Conservation (phyloP, 2,329 filamentous ascomycete genomes). For the Fusarium protoensiforme region DNA sequence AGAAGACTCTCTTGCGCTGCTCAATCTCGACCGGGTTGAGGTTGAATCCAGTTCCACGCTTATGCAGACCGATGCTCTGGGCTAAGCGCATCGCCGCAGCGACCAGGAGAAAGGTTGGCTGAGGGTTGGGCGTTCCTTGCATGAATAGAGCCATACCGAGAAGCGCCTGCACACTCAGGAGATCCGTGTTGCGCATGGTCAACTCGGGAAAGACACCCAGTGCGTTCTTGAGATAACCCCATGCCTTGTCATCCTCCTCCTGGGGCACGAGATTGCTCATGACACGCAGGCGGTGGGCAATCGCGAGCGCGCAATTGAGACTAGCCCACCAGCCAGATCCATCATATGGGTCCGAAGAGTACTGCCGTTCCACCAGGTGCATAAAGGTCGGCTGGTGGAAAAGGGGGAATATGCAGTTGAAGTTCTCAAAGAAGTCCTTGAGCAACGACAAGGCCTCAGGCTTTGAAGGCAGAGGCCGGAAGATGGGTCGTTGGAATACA, state of each 20-base stretch:
- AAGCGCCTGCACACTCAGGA: constrained; percentile 93
- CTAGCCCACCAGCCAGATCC: constrained; percentile 99
- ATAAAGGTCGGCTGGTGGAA: constrained; percentile 99
- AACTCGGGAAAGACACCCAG: constrained; percentile 93
- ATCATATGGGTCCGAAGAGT: constrained; percentile 91
- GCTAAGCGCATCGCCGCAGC: constrained; percentile 90
- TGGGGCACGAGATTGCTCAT: constrained; percentile 94
- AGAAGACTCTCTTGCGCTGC: constrained; percentile 77
- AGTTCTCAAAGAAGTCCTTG: constrained; percentile 96
- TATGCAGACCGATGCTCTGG: constrained; percentile 95
- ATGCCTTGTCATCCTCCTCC: constrained; percentile 93
- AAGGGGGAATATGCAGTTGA: constrained; percentile 98
- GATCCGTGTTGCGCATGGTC: constrained; percentile 94
- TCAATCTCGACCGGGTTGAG: constrained; percentile 94
- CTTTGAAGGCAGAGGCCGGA: constrained; percentile 84
- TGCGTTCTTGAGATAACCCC: constrained; percentile 96
- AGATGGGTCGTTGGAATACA: constrained; percentile 86
- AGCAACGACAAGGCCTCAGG: constrained; percentile 88
- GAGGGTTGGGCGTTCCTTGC: constrained; percentile 95
- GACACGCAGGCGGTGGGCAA: constrained; percentile 89
- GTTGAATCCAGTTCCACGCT: constrained; percentile 91
- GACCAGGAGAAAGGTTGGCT: constrained; percentile 91
- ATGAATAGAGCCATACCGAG: constrained; percentile 95
- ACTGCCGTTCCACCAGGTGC: constrained; percentile 94
- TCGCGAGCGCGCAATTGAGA: constrained; percentile 92